phyloP scores from a whole-genome alignment of 2,329 filamentous ascomycete genomes.

The Dothideomycetidae sp. region DNA sequence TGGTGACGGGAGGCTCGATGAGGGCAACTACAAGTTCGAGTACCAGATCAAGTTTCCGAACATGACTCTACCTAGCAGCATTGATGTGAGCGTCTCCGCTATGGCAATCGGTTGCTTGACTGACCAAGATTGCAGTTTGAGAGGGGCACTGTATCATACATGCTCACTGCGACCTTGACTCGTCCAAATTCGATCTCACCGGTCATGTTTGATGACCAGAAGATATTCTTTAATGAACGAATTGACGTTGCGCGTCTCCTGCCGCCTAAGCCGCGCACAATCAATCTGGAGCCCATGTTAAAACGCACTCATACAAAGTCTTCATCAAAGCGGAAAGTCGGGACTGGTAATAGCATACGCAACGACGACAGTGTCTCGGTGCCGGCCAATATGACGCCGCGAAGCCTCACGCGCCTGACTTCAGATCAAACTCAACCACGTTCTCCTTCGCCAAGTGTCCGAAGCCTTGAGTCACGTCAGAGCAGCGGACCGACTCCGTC shows the following conservation, averaged over 20 bases:
- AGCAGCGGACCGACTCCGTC: constrained; percentile 50
- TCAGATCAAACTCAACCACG: constrained; percentile 22
- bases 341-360: constrained; percentile 7
- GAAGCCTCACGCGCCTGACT: constrained; percentile 17
- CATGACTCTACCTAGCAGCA: constrained; percentile 69
- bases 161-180: constrained; percentile 79
- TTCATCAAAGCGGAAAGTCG: constrained; percentile 2
- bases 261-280: constrained; percentile 63
- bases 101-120: not conserved
- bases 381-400: constrained; percentile 14
- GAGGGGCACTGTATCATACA: constrained; percentile 80
- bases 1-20: constrained; percentile 59
- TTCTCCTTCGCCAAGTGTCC: constrained; percentile 34
- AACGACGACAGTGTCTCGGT: constrained; percentile 8
- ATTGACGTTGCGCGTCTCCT: constrained; percentile 69
- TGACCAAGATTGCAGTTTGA: constrained; percentile 56
- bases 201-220: constrained; percentile 64
- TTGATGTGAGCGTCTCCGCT: constrained; percentile 54
- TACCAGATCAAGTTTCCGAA: constrained; percentile 59
- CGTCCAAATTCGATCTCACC: constrained; percentile 75
- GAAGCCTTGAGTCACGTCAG: constrained; percentile 35
- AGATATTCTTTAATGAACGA: constrained; percentile 63
- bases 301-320: constrained; percentile 32
- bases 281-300: constrained; percentile 77
- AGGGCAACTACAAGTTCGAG: constrained; percentile 65